These are phyloP conservation scores for Xylaria polymorpha DNA, from an alignment of 2,329 filamentous ascomycete genomes.

Conservation along the genomic window DNA sequence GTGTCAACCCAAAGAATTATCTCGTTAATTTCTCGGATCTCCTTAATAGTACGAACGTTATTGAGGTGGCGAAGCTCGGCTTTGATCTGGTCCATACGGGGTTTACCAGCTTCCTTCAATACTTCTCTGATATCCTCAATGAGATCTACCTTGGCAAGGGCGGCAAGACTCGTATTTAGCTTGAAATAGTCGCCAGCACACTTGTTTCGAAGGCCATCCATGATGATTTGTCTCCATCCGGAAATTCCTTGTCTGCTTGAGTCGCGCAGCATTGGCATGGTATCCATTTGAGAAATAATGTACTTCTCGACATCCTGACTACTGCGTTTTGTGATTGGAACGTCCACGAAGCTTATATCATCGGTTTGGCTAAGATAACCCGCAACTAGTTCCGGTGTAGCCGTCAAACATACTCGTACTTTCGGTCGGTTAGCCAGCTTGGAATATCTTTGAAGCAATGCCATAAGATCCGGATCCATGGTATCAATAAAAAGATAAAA, in stretches of 20 bases:
- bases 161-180: slow-evolving; percentile 49
- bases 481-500: slow-evolving; percentile 52
- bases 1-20: slow-evolving; percentile 52
- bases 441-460: slow-evolving; percentile 45
- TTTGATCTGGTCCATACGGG: slow-evolving; percentile 49
- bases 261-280: slow-evolving; percentile 50
- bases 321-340: slow-evolving; percentile 47
- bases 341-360: slow-evolving; percentile 37
- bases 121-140: slow-evolving; percentile 51
- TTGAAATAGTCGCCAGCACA: slow-evolving; percentile 50
- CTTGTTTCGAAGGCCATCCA: slow-evolving; percentile 45
- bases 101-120: slow-evolving; percentile 48
- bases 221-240: slow-evolving; percentile 51
- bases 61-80: slow-evolving; percentile 51
- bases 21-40: slow-evolving; percentile 54
- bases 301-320: slow-evolving; percentile 48
- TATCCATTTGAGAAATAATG: slow-evolving; percentile 48
- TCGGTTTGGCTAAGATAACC: slow-evolving; percentile 34
- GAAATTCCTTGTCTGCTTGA: slow-evolving; percentile 43
- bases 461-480: slow-evolving; percentile 42
- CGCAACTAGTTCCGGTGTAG: slow-evolving; percentile 38
- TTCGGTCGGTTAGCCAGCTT: slow-evolving; percentile 38
- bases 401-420: slow-evolving; percentile 48
- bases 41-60: slow-evolving; percentile 48
- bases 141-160: slow-evolving; percentile 50